Conservation (phyloP, 2,329 filamentous ascomycete species). For the Colletotrichum limetticola region DNA sequence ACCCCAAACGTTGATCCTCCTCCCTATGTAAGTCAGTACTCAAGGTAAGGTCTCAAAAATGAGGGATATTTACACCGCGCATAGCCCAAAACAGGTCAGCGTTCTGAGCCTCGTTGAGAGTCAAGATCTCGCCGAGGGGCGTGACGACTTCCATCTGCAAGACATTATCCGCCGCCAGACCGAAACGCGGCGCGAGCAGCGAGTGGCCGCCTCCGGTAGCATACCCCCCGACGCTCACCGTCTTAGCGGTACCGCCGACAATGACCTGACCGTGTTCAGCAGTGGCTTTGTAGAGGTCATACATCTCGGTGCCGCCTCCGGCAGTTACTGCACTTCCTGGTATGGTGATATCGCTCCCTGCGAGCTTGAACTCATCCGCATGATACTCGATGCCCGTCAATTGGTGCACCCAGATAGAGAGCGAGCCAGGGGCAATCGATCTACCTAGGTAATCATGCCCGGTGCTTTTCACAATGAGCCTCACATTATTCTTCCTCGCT, state of each 20-base stretch:
- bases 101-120: conserved; percentile 63
- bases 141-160: conserved; percentile 68
- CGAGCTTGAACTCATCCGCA: neutral
- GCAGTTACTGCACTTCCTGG: conserved; percentile 60
- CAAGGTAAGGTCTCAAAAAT: neutral
- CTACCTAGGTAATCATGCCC: conserved; percentile 58
- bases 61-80: conserved; percentile 55
- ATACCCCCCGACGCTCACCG: conserved; percentile 70
- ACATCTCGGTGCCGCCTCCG: conserved; percentile 63
- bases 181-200: conserved; percentile 61
- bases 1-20: conserved; percentile 71
- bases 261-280: conserved; percentile 57
- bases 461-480: conserved; percentile 53
- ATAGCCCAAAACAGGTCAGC: conserved; percentile 73
- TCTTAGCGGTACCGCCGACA: conserved; percentile 64
- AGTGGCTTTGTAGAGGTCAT: conserved; percentile 58
- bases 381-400: conserved; percentile 7
- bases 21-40: conserved; percentile 49
- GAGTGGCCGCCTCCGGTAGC: conserved; percentile 71
- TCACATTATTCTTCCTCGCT: conserved; percentile 50
- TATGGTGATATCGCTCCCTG: neutral
- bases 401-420: conserved; percentile 65
- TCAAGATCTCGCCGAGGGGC: conserved; percentile 59
- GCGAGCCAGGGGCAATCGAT: conserved; percentile 58
- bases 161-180: conserved; percentile 71